Evolutionary conservation across 371 early-diverging fungal species (phyloP), one percentile per base, ranked within the genome.

Genomic region (Quaeritorhiza haematococci): DNA sequence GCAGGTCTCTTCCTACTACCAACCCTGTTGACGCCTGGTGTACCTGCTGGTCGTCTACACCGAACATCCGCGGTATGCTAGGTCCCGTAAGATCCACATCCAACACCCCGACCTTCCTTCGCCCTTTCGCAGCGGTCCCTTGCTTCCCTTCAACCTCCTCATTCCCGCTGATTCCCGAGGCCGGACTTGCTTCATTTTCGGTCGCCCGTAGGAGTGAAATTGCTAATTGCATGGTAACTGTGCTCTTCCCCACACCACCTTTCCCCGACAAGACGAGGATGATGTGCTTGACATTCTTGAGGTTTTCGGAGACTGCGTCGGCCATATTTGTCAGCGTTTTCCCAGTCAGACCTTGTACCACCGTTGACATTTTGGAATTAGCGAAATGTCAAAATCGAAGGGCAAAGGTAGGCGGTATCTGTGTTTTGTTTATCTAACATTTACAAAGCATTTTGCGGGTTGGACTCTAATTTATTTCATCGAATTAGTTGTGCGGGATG

Each of bases 11-110:
- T 41, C n/a, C n/a, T n/a, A 41, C 41, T 17, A 41, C 17, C 7
- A 24, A 54, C 52, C 52, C 48, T 33, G 26, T 54, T 19, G 26
- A 21, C 13, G 62, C 84, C 52, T 85, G 83, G 65, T 94, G 96
- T 24, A 96, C 80, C 58, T 87, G 88, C 61, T 94, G 93, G 42
- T 85, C 85, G 43, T 86, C 91, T 30, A 90, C 68, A 0, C 95
- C 96, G 81, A 95, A 86, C 63, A 95, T 92, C 30, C 80, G 84
- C 2, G 95, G 93, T n/a, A 95, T 79, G n/a, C 96, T 96, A 0
- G 99, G 99, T 0, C 99, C 99, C 69, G 93, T 94, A 17, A 99
- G 83, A 74, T 99, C 99, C 55, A 99, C 84, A 68, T 99, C 99
- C 67, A 98, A 81, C n/a, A 98, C 83, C 5, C 99, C 95, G 1